Percentiles rank a stretch among this genome's conserved stretches.
phyloP scores from a whole-genome alignment of 306 rosid species.

The Fragaria ananassa region DNA sequence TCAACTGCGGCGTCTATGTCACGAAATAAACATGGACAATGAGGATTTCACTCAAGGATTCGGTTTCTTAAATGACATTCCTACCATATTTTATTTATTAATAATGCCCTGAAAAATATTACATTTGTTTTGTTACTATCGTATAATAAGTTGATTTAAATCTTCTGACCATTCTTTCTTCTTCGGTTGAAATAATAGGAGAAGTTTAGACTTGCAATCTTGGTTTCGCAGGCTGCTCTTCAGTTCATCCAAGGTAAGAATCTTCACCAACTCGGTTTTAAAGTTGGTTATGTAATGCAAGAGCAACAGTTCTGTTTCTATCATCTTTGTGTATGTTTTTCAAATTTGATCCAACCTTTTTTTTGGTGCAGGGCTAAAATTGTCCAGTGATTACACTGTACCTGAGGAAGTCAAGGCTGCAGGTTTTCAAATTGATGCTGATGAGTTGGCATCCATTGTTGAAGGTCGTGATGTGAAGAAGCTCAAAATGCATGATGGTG shows the following conservation, averaged over 20 bases:
- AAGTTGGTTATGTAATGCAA: neutral
- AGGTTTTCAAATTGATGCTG: slow-evolving; percentile 83
- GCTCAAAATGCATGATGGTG: slow-evolving; percentile 67
- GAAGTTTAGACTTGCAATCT: slow-evolving; percentile 95
- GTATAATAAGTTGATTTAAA: neutral
- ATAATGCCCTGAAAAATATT: neutral
- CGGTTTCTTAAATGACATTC: neutral
- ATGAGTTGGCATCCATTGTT: slow-evolving; percentile 71
- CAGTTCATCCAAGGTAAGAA: slow-evolving; percentile 86
- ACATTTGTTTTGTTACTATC: neutral
- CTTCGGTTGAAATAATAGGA: slow-evolving; percentile 37
- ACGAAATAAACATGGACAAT: neutral
- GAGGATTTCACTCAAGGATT: neutral
- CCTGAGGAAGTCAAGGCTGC: slow-evolving; percentile 85
- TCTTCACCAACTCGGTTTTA: slow-evolving; percentile 18
- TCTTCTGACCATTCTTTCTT: slow-evolving; percentile 1
- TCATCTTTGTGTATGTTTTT: neutral
- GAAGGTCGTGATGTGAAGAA: slow-evolving; percentile 90
- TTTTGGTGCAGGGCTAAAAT: slow-evolving; percentile 55
- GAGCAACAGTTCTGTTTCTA: neutral
- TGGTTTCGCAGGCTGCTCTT: slow-evolving; percentile 99
- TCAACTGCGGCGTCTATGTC: neutral
- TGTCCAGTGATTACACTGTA: slow-evolving; percentile 60
- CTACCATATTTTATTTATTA: neutral
- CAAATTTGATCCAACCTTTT: slow-evolving; percentile 17